Percentiles rank a stretch among this genome's conserved stretches.
Evolutionary conservation across 2,329 filamentous ascomycete genomes (phyloP).

Genomic region (Fusarium mundagurra): DNA sequence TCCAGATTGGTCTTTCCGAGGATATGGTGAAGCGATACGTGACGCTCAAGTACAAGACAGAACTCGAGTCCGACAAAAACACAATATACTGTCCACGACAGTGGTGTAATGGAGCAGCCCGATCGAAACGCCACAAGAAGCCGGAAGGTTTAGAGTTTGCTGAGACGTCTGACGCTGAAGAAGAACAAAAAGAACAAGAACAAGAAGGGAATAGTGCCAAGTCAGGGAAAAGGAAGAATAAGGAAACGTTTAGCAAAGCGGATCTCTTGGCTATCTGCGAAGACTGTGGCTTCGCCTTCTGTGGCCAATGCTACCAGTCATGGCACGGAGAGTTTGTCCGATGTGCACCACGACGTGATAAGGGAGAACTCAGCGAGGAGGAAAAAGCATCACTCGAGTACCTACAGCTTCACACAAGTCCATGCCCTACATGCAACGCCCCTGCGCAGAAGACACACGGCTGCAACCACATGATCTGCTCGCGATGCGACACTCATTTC

Average conservation of each 20-base stretch:
- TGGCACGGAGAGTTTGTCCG: constrained; percentile 90
- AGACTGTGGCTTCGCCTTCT: constrained; percentile 91
- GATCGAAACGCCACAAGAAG: constrained; percentile 77
- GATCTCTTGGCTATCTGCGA: constrained; percentile 86
- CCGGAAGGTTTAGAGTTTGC: constrained; percentile 71
- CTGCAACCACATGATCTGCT: constrained; percentile 97
- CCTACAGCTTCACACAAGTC: constrained; percentile 80
- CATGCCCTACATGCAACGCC: constrained; percentile 87
- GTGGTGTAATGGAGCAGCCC: constrained; percentile 92
- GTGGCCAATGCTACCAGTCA: constrained; percentile 72
- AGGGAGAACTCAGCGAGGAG: constrained; percentile 79
- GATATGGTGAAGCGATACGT: constrained; percentile 87
- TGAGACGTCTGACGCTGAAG: constrained; percentile 65
- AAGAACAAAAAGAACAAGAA: constrained; percentile 48
- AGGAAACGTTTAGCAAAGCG: constrained; percentile 53
- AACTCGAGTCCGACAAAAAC: constrained; percentile 89
- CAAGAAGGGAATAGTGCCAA: constrained; percentile 36
- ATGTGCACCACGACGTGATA: constrained; percentile 73
- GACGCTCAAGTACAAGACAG: constrained; percentile 89
- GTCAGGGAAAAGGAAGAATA: constrained; percentile 35
- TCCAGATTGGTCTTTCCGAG: constrained; percentile 77
- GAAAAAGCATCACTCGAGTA: constrained; percentile 90
- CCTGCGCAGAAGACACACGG: constrained; percentile 91
- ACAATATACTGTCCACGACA: constrained; percentile 92
- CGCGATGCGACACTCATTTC: constrained; percentile 89